Base-by-base conservation (phyloP, 495 filamentous ascomycete genomes). In the Immersiella caudata region DNA sequence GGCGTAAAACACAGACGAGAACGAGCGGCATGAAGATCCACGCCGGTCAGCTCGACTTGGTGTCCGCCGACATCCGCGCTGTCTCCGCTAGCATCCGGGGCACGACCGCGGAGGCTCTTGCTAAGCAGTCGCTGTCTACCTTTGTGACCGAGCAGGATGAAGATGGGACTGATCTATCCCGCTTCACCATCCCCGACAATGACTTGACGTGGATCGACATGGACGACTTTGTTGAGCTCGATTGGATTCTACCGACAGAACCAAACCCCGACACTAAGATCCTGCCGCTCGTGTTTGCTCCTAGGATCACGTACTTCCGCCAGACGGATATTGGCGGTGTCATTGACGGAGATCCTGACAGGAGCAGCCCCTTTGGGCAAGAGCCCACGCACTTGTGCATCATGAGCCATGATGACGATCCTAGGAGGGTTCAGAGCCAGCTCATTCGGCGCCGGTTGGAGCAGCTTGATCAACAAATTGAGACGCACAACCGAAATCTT, bases 221-320 rank as follows among this genome's bases (percentile, higher is more conserved):
- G 93, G 95, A 99, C 78, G 95, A 99, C 75, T 98, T 98, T 79
- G 93, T 98, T 26, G 95, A 99, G 76, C 83, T 98, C 11, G 95
- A 97, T 74, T 97, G 94, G 93, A 91, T 97, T 65, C 80, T 97
- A 20, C 94, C 95, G 0, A 91, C 91, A 26, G 91, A 95, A 71
- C 89, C 91, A 26, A 94, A 96, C 67, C 95, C 96, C 22, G 89
- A 95, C 64, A 97, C 94, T 1, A 92, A 92, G 72, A 97, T 99
- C 58, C 81, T 98, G 64, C 95, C 95, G 0, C 82, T 99, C 9
- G 96, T 91, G 1, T 99, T 89, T 71, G 91, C 95, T 12, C 96
- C 95, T 33, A 88, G 94, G 0, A 94, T 99, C 71, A 98, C 96
- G 0, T 99, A 98, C 77, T 97, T 97, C 80, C 88, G 95, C 22